Evolutionary conservation across 768 basidiomycete genomes (phyloP).

Genomic region (Pisolithus sp.): DNA sequence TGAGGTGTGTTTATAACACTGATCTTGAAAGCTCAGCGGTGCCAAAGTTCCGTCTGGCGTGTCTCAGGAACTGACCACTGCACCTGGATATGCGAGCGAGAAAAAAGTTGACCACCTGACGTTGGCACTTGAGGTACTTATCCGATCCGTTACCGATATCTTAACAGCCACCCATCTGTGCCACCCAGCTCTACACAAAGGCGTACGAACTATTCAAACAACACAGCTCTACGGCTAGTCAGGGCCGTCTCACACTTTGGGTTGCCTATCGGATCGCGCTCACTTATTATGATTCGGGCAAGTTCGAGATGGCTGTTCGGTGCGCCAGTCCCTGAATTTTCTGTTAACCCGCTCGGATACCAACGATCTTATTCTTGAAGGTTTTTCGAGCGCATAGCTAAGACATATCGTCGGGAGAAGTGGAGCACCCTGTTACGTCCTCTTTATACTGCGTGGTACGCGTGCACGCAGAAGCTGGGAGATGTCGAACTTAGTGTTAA

Average conservation of each 20-base stretch:
- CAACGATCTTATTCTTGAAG: slow-evolving; percentile 31
- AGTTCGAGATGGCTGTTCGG: slow-evolving; percentile 86
- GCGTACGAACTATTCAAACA: slow-evolving; percentile 92
- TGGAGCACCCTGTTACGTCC: slow-evolving; percentile 74
- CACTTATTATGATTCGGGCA: slow-evolving; percentile 72
- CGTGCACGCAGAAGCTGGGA: slow-evolving; percentile 71
- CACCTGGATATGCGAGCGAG: slow-evolving; percentile 82
- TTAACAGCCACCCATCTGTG: neutral
- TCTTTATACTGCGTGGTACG: slow-evolving; percentile 74
- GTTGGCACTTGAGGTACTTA: slow-evolving; percentile 70
- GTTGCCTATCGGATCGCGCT: slow-evolving; percentile 88
- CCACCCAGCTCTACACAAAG: slow-evolving; percentile 77
- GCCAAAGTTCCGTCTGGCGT: slow-evolving; percentile 5
- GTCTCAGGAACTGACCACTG: slow-evolving; percentile 32
- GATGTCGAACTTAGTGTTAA: slow-evolving; percentile 72
- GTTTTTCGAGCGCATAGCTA: slow-evolving; percentile 90
- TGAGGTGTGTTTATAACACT: slow-evolving; percentile 38
- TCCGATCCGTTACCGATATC: neutral
- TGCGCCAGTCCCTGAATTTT: slow-evolving; percentile 25
- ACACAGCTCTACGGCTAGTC: slow-evolving; percentile 48
- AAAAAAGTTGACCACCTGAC: slow-evolving; percentile 86
- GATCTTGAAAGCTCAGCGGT: neutral
- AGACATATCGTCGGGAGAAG: slow-evolving; percentile 77
- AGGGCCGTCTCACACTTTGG: slow-evolving; percentile 79
- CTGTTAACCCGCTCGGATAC: neutral